phyloP scores from a whole-genome alignment of 1,284 basidiomycete species.

The Fistulinella staudtii region DNA sequence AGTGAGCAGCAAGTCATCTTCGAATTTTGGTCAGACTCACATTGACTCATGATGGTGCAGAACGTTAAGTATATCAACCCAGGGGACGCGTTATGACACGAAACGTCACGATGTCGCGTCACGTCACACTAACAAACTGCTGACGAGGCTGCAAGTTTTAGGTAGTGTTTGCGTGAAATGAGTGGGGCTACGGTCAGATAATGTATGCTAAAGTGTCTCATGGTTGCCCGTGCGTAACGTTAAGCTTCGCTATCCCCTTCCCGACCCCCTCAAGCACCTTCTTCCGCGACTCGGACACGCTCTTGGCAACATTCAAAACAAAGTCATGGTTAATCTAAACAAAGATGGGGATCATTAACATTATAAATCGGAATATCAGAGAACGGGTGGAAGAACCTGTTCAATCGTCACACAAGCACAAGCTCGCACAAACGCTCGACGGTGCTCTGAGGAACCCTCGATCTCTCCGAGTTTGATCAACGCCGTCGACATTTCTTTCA shows the following conservation, averaged over 20 bases:
- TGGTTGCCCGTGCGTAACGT: conserved; percentile 40
- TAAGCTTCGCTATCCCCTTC: conserved; percentile 59
- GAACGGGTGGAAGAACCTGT: conserved; percentile 38
- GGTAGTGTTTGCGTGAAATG: conserved; percentile 21
- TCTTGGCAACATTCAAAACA: conserved; percentile 57
- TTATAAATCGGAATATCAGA: neutral
- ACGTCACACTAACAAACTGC: too few relatives aligned
- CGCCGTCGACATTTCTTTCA: conserved; percentile 54
- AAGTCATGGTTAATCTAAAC: conserved; percentile 66
- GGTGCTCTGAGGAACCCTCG: conserved; percentile 48
- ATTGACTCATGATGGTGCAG: conserved; percentile 44
- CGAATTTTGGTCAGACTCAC: conserved; percentile 25
- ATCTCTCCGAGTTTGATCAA: conserved; percentile 49
- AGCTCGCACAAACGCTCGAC: conserved; percentile 48
- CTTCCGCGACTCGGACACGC: conserved; percentile 61
- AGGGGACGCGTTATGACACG: conserved; percentile 28
- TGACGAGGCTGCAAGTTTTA: neutral
- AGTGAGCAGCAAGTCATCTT: conserved; percentile 4
- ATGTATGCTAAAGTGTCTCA: conserved; percentile 15
- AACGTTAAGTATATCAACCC: conserved; percentile 1
- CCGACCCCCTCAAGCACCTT: conserved; percentile 67
- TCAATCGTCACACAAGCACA: conserved; percentile 41
- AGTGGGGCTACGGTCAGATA: conserved; percentile 24
- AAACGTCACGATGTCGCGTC: conserved; percentile 24
- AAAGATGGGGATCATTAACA: too few relatives aligned